Base-by-base conservation (phyloP, 164 flowering plant genomes). In the Kalanchoe fedtschenkoi region DNA sequence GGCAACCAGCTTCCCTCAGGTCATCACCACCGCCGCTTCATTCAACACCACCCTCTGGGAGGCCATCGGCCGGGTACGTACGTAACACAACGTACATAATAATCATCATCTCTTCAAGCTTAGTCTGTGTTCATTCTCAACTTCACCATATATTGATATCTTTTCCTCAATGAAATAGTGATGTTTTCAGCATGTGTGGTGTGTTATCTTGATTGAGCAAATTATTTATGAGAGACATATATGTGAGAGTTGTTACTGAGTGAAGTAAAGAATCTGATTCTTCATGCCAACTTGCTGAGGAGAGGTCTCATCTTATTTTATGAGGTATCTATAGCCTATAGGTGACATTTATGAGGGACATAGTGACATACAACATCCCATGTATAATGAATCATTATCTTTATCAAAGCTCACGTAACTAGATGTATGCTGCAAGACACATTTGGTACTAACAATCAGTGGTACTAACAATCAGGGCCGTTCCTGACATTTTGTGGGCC, bases 1-100 rank as follows among this genome's bases (percentile, higher is more conserved):
- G 0, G 93, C 98, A 65, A 92, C 98, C 42, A 88, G 84, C 69
- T 92, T 92, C 73, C 98, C 98, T 55, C 96, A 87, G 43, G 98
- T 89, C 70, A 92, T 89, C 70, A 76, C 85, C 29, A 83, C 95
- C 56, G 95, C 85, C 37, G 89, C 96, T 60, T 77, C 96, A 46
- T 89, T 92, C 81, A 92, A 92, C 72, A 67, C 76, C 1, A 67
- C 96, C 1, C 72, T 92, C 55, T 89, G 96, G 96, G 84, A 87
- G 65, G 71, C 78, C 16, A 87, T 92, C 37, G 98, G 96, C 68
- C 84, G 69, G 89, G 98, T 84, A 29, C 66, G 71, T 35, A 35
- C 37, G 4, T 42, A 38, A 17, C 4, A 21, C n/a, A 29, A 54
- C 5, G 6, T 0, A 19, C 26, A 28, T n/a, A 13, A 17, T 16